Evolutionary conservation across 116 monocot genomes (phyloP).

Genomic region (Cymodocea nodosa): DNA sequence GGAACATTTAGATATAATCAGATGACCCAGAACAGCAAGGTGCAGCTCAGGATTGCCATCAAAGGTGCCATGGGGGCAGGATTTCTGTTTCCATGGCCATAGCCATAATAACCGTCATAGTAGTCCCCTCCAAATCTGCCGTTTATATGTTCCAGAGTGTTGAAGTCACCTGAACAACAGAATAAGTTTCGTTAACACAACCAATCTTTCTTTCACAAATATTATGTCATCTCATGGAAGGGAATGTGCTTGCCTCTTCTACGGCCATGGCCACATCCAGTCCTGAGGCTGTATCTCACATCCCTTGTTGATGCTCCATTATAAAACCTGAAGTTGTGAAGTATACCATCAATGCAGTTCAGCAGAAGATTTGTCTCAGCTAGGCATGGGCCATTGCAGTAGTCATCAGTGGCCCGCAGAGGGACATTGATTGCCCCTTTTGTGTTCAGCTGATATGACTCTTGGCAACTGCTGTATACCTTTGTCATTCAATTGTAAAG

Average conservation of each 20-base stretch:
- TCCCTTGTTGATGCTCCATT: constrained; percentile 53
- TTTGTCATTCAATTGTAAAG: constrained; percentile 7
- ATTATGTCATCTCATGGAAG: not conserved
- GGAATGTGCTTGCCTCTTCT: constrained; percentile 30
- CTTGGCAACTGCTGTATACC: constrained; percentile 59
- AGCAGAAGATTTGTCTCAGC: constrained; percentile 66
- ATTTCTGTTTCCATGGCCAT: constrained; percentile 15
- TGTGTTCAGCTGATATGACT: constrained; percentile 35
- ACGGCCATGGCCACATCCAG: constrained; percentile 37
- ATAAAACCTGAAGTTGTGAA: constrained; percentile 56
- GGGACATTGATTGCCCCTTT: constrained; percentile 48
- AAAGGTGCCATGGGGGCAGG: constrained; percentile 2
- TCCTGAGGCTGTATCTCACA: constrained; percentile 27
- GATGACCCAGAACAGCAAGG: constrained; percentile 14
- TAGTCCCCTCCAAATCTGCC: constrained; percentile 1
- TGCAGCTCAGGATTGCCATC: constrained; percentile 2
- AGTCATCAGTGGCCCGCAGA: constrained; percentile 24
- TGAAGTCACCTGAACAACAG: constrained; percentile 31
- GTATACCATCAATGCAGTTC: constrained; percentile 44
- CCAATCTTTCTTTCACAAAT: not conserved
- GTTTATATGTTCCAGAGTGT: constrained; percentile 12
- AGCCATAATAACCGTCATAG: constrained; percentile 2
- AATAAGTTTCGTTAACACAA: not conserved
- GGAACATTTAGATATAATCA: constrained; percentile 2
- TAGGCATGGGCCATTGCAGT: constrained; percentile 73